Conservation (phyloP, 2,329 filamentous ascomycete genomes). For the Fusarium acutatum region DNA sequence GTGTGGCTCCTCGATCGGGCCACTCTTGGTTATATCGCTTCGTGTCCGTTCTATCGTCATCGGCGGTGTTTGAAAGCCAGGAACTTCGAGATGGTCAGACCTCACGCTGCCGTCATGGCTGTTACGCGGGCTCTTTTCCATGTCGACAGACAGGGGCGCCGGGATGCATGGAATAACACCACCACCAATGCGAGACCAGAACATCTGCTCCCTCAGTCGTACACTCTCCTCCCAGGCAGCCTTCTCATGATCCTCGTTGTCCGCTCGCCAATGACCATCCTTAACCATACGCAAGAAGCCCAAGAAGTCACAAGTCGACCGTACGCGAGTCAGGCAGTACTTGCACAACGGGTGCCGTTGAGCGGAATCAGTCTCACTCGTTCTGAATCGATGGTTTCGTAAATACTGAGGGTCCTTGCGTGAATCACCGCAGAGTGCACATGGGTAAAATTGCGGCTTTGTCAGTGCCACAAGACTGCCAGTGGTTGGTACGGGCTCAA, state of each 20-base stretch:
- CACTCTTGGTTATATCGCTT: constrained; percentile 21
- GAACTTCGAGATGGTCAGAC: constrained; percentile 31
- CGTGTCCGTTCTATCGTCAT: constrained; percentile 33
- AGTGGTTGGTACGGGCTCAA: constrained; percentile 81
- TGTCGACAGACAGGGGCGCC: constrained; percentile 35
- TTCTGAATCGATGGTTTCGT: constrained; percentile 87
- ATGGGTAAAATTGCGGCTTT: constrained; percentile 70
- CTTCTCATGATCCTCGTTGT: constrained; percentile 84
- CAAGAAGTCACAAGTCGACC: constrained; percentile 91
- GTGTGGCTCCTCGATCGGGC: constrained; percentile 37
- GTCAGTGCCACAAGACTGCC: constrained; percentile 59
- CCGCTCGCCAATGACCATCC: constrained; percentile 89
- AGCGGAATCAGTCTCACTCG: constrained; percentile 84
- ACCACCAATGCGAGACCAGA: constrained; percentile 92
- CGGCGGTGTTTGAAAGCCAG: constrained; percentile 34
- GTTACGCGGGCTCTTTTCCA: constrained; percentile 46
- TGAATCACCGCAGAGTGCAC: constrained; percentile 87
- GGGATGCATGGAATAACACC: constrained; percentile 78
- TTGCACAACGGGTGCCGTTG: constrained; percentile 90
- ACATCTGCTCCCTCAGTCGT: constrained; percentile 90
- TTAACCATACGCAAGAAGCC: constrained; percentile 91
- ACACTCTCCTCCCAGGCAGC: constrained; percentile 96
- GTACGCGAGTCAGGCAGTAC: constrained; percentile 84
- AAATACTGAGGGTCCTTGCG: constrained; percentile 76
- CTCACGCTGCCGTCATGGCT: constrained; percentile 45